phyloP scores from a whole-genome alignment of 108 stramenopile species.

The Skeletonema costatum region DNA sequence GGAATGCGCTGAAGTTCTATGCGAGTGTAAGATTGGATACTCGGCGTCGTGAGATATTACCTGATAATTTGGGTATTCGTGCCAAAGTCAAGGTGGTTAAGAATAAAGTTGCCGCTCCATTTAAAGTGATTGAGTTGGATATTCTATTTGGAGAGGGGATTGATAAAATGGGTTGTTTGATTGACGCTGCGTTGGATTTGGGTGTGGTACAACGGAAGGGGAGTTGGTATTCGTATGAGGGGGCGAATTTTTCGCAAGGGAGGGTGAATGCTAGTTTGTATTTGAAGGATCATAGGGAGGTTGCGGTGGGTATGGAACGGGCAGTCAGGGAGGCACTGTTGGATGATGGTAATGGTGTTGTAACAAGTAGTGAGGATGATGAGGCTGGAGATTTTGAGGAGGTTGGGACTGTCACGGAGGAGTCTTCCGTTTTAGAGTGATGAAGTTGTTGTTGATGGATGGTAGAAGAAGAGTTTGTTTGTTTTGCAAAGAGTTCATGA shows the following conservation, averaged over 20 bases:
- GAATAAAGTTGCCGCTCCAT: conserved; percentile 96
- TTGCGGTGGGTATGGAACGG: conserved; percentile 53
- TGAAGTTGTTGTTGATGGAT: neutral
- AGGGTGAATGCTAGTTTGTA: conserved; percentile 64
- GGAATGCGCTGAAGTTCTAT: conserved; percentile 97
- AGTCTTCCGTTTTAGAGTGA: neutral
- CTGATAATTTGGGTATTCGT: conserved; percentile 90
- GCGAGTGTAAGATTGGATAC: conserved; percentile 89
- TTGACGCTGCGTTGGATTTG: conserved; percentile 87
- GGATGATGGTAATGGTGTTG: conserved; percentile 7
- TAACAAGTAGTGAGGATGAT: conserved; percentile 3
- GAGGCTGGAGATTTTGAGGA: conserved; percentile 16
- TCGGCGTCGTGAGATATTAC: conserved; percentile 86
- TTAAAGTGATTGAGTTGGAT: conserved; percentile 84
- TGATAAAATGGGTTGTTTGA: conserved; percentile 80
- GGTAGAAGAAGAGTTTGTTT: neutral
- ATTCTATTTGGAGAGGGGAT: conserved; percentile 89
- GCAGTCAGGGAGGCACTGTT: conserved; percentile 67
- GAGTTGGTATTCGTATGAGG: conserved; percentile 84
- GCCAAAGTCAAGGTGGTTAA: conserved; percentile 94
- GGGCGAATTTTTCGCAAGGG: conserved; percentile 85
- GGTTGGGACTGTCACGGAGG: conserved; percentile 7
- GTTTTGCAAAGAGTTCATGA: neutral
- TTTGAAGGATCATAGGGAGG: conserved; percentile 59
- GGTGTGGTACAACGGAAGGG: conserved; percentile 84